Conservation (phyloP, 1,284 basidiomycete genomes). For the Crocinoboletus sp. region DNA sequence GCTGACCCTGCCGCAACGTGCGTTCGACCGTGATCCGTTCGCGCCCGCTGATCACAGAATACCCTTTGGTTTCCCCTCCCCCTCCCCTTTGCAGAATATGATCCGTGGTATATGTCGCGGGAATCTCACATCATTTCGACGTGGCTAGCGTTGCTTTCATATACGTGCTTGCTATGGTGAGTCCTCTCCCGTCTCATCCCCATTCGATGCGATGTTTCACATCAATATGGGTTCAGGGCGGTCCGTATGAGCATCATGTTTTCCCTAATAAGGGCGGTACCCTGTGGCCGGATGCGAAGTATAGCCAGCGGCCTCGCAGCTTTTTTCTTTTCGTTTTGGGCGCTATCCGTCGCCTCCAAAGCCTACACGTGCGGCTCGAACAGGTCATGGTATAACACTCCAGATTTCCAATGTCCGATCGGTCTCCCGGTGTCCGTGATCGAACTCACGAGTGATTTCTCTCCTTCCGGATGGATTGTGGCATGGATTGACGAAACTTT, state of each 20-base stretch:
- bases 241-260: slow-evolving; percentile 20
- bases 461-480: not conserved
- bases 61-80: not conserved
- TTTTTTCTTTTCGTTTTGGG: slow-evolving; percentile 12
- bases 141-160: slow-evolving; percentile 15
- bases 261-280: slow-evolving; percentile 7
- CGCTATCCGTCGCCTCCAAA: slow-evolving; percentile 2
- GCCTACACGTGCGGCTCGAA: slow-evolving; percentile 13
- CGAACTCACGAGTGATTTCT: slow-evolving; percentile 14
- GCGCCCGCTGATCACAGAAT: not conserved
- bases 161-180: slow-evolving; percentile 14
- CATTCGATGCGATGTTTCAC: not conserved
- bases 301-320: not conserved
- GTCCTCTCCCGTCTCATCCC: not conserved
- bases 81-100: slow-evolving; percentile 2
- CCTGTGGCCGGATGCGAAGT: not conserved
- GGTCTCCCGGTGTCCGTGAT: slow-evolving; percentile 4
- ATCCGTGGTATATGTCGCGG: slow-evolving; percentile 6
- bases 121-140: slow-evolving; percentile 9
- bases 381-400: slow-evolving; percentile 9
- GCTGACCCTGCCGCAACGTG: slow-evolving; percentile 10
- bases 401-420: slow-evolving; percentile 7
- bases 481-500: slow-evolving; percentile 3
- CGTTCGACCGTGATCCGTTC: slow-evolving; percentile 1
- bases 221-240: slow-evolving; percentile 7